These are phyloP conservation scores for Fennellomyces sp. DNA, from an alignment of 371 early-diverging fungal species.

Conservation along the genomic window DNA sequence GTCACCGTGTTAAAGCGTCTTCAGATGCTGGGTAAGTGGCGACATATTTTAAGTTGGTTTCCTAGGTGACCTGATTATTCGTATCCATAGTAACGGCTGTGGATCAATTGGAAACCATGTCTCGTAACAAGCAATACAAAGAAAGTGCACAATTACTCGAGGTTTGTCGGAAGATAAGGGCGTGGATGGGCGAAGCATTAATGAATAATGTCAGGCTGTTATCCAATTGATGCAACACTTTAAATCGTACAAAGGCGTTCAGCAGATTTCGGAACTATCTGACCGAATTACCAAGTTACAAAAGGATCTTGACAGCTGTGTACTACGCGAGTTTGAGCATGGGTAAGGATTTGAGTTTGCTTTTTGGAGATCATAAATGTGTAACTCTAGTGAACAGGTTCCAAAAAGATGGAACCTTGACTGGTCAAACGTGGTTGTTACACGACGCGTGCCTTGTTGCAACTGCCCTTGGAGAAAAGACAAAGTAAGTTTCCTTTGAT, in stretches of 20 bases:
- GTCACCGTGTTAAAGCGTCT: constrained; percentile 84
- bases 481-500: constrained; percentile 51
- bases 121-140: constrained; percentile 69
- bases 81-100: constrained; percentile 68
- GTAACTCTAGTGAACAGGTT: constrained; percentile 32
- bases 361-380: not conserved
- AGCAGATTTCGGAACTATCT: constrained; percentile 73
- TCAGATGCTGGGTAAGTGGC: constrained; percentile 78
- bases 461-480: constrained; percentile 69
- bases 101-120: constrained; percentile 74
- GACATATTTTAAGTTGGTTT: not conserved
- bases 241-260: constrained; percentile 71
- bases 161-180: no score
- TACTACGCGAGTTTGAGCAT: constrained; percentile 78
- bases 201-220: no score
- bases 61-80: not conserved
- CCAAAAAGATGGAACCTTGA: constrained; percentile 50
- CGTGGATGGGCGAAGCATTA: no score
- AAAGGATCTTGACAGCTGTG: constrained; percentile 66
- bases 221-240: constrained; percentile 80
- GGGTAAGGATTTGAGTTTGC: constrained; percentile 33
- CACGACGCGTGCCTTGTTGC: constrained; percentile 82
- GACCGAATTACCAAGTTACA: constrained; percentile 68
- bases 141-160: constrained; percentile 82
- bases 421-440: constrained; percentile 56